Evolutionary conservation across 345 rosid genomes (phyloP).

Genomic region (Heritiera littoralis): DNA sequence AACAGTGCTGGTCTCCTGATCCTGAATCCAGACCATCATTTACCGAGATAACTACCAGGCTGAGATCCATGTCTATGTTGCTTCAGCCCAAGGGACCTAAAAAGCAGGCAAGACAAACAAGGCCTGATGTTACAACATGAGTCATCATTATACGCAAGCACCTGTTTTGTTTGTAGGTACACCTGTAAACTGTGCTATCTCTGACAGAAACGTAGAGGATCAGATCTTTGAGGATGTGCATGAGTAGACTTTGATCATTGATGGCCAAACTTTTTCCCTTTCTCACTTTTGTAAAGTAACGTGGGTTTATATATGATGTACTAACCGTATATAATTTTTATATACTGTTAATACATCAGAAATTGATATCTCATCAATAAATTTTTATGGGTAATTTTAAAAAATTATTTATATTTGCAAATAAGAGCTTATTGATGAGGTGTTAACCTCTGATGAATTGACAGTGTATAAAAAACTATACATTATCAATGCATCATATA

Average conservation of each 20-base stretch:
- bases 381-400: too few species aligned
- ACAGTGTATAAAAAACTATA: too few species aligned
- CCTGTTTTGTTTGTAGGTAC: not conserved
- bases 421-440: too few species aligned
- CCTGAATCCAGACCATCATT: conserved; percentile 63
- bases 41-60: conserved; percentile 49
- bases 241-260: conserved; percentile 3
- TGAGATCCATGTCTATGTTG: conserved; percentile 45
- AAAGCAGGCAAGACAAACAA: conserved; percentile 33
- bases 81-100: conserved; percentile 32
- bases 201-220: conserved; percentile 4
- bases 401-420: too few species aligned
- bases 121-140: conserved; percentile 21
- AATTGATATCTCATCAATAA: too few species aligned
- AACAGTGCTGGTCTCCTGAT: conserved; percentile 60
- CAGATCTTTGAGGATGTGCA: conserved; percentile 12
- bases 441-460: too few species aligned
- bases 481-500: too few species aligned
- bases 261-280: not conserved
- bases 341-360: too few species aligned
- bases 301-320: too few species aligned
- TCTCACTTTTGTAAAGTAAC: not conserved
- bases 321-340: too few species aligned
- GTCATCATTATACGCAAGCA: not conserved
- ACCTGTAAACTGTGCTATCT: conserved; percentile 9